Conservation (phyloP, 306 rosid species). For the Casuarina equisetifolia region DNA sequence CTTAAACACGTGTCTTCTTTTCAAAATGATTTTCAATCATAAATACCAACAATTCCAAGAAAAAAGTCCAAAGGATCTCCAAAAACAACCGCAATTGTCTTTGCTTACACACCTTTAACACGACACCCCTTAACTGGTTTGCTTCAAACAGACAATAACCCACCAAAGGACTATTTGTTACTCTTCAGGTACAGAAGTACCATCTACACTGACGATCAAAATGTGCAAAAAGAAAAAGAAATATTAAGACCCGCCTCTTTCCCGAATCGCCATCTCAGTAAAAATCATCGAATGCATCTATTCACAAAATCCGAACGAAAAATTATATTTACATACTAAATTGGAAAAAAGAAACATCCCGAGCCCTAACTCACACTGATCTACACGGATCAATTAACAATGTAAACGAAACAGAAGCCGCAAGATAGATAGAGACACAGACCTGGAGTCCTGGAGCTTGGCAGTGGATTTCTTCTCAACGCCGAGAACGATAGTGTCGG, state of each 20-base stretch:
- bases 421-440: neutral
- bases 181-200: too few relatives aligned
- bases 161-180: neutral
- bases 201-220: too few relatives aligned
- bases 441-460: constrained; percentile 95
- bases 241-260: too few relatives aligned
- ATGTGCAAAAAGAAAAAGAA: neutral
- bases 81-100: neutral
- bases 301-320: neutral
- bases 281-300: neutral
- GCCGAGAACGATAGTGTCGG: constrained; percentile 94
- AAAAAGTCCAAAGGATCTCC: neutral
- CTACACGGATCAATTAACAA: neutral
- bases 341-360: neutral
- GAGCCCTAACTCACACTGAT: neutral
- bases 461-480: constrained; percentile 97
- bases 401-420: neutral
- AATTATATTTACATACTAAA: neutral
- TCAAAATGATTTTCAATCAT: neutral
- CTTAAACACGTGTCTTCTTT: neutral
- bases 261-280: neutral
- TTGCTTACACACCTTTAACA: neutral
- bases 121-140: neutral
- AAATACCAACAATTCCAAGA: neutral
- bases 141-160: neutral